Percentiles rank a stretch among this genome's conserved stretches.
Conservation (phyloP, 1,284 basidiomycete species). For the Apiotrichum domesticum region DNA sequence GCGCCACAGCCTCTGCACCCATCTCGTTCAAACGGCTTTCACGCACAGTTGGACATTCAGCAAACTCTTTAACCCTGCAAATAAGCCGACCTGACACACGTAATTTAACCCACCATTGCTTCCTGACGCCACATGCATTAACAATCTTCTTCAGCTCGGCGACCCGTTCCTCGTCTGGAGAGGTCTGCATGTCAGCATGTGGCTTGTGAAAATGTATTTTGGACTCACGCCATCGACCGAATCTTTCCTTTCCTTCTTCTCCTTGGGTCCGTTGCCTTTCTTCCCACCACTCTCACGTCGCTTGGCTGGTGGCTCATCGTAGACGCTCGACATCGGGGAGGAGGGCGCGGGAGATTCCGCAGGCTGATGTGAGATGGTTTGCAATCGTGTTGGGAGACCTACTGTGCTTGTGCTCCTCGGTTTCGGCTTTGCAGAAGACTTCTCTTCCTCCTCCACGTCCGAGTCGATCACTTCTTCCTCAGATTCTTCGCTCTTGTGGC, state of each 20-base stretch:
- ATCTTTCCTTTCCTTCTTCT: constrained; percentile 23
- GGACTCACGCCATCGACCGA: constrained; percentile 30
- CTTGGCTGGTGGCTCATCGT: constrained; percentile 12
- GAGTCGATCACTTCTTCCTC: not conserved
- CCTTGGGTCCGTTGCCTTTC: not conserved
- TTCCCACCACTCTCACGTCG: not conserved
- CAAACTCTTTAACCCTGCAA: constrained; percentile 57
- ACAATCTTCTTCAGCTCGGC: constrained; percentile 52
- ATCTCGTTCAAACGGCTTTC: not conserved
- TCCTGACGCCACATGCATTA: constrained; percentile 70
- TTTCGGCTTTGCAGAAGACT: too few relatives aligned
- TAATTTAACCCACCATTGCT: constrained; percentile 57
- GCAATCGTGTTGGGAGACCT: too few relatives aligned
- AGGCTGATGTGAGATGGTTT: not conserved
- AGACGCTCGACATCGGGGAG: constrained; percentile 16
- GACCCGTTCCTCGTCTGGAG: constrained; percentile 34
- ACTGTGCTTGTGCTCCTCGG: too few relatives aligned
- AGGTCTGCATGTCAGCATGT: constrained; percentile 19
- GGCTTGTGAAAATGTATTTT: not conserved
- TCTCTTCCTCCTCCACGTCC: not conserved
- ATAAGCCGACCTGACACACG: not conserved
- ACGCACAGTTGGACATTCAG: constrained; percentile 52
- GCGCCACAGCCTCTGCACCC: too few relatives aligned
- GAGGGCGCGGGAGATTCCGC: not conserved
- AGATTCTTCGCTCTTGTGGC: not conserved